Percentiles rank a stretch among this genome's conserved stretches.
These are phyloP conservation scores for Phytophthora europaea DNA, from an alignment of 352 stramenopile species.

Conservation along the genomic window DNA sequence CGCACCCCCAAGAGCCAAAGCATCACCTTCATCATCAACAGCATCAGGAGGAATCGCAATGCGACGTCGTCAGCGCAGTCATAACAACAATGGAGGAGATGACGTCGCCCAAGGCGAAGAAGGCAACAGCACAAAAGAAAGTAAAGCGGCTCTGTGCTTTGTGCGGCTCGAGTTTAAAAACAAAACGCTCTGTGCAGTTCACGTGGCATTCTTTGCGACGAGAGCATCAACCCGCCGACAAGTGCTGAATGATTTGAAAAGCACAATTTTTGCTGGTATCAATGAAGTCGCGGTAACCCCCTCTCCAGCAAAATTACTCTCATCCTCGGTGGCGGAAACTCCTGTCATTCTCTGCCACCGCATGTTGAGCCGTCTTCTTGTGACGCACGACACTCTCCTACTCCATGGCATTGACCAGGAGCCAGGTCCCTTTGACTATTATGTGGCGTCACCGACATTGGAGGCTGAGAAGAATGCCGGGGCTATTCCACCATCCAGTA, in stretches of 20 bases:
- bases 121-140: slow-evolving; percentile 38
- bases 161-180: slow-evolving; percentile 85
- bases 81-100: slow-evolving; percentile 37
- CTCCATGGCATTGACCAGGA: slow-evolving; percentile 55
- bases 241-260: slow-evolving; percentile 81
- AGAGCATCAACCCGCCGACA: slow-evolving; percentile 66
- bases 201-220: slow-evolving; percentile 91
- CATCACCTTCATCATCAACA: slow-evolving; percentile 29
- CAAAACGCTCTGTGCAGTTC: slow-evolving; percentile 79
- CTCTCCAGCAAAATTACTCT: slow-evolving; percentile 38
- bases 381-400: slow-evolving; percentile 79
- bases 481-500: slow-evolving; percentile 47
- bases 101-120: slow-evolving; percentile 28
- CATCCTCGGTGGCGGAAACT: slow-evolving; percentile 26
- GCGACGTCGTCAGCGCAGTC: slow-evolving; percentile 48
- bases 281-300: slow-evolving; percentile 53
- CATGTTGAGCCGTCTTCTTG: slow-evolving; percentile 81
- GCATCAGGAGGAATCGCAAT: slow-evolving; percentile 41
- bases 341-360: slow-evolving; percentile 71
- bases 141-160: slow-evolving; percentile 80
- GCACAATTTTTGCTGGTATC: slow-evolving; percentile 61
- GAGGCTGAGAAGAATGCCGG: slow-evolving; percentile 47
- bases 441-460: slow-evolving; percentile 39
- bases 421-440: slow-evolving; percentile 43
- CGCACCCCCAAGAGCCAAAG: slow-evolving; percentile 29